Conservation (phyloP, 371 early-diverging fungal genomes). For the Mucor sp. region DNA sequence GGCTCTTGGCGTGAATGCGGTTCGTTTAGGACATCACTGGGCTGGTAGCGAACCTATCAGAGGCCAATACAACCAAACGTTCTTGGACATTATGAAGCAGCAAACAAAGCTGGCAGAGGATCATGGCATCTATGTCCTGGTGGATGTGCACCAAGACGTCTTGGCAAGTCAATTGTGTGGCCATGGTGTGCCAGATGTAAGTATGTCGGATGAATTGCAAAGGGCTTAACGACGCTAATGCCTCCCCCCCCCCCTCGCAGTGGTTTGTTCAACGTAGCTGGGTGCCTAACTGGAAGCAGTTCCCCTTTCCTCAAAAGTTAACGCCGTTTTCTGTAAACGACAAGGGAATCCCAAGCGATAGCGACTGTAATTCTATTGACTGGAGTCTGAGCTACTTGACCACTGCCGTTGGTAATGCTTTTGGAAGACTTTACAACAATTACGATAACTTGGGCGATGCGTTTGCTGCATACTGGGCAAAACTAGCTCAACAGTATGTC, state of each 20-base stretch:
- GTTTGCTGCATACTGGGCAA: slow-evolving; percentile 55
- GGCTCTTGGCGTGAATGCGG: slow-evolving; percentile 46
- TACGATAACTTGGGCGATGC: slow-evolving; percentile 49
- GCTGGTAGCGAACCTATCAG: slow-evolving; percentile 62
- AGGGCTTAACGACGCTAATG: background rate
- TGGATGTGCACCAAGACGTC: slow-evolving; percentile 52
- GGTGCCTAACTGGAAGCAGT: slow-evolving; percentile 26
- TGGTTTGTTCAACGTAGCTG: slow-evolving; percentile 51
- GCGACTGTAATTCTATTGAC: slow-evolving; percentile 44
- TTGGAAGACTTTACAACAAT: slow-evolving; percentile 56
- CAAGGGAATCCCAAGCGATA: slow-evolving; percentile 42
- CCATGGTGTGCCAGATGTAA: slow-evolving; percentile 55
- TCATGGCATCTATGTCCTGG: slow-evolving; percentile 45
- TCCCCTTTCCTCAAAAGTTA: slow-evolving; percentile 44
- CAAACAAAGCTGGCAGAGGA: slow-evolving; percentile 48
- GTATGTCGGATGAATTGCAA: background rate
- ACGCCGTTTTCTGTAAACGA: slow-evolving; percentile 42
- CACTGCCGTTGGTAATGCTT: slow-evolving; percentile 50
- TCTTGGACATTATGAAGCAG: slow-evolving; percentile 43
- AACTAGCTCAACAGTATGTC: slow-evolving; percentile 43
- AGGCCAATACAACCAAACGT: slow-evolving; percentile 54
- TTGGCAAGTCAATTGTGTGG: slow-evolving; percentile 52
- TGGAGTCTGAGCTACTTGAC: slow-evolving; percentile 50
- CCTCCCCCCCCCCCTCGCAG: slow-evolving; percentile 2
- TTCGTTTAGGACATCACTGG: slow-evolving; percentile 57